phyloP scores from a whole-genome alignment of 176 grass and related monocot genomes.

The Cocos nucifera region DNA sequence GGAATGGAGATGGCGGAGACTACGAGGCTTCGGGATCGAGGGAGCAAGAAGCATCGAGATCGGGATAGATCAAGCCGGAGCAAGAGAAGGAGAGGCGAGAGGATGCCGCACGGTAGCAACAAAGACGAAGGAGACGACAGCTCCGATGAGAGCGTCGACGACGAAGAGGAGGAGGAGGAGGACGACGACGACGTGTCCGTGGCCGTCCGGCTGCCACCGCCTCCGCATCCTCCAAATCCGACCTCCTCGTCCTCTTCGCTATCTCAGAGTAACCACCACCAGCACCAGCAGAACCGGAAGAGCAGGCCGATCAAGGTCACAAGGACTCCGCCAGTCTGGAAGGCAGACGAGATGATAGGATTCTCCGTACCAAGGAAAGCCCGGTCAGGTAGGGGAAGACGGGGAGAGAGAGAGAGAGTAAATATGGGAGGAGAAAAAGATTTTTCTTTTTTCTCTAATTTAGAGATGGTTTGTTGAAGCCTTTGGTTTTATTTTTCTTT shows the following conservation, averaged over 20 bases:
- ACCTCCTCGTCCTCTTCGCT: constrained; percentile 17
- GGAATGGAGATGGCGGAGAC: constrained; percentile 8
- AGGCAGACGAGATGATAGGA: constrained; percentile 99
- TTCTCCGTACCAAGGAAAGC: constrained; percentile 87
- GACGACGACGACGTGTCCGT: constrained; percentile 52
- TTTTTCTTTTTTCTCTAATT: background rate
- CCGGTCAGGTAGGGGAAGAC: constrained; percentile 42
- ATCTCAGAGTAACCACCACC: constrained; percentile 27
- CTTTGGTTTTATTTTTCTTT: background rate
- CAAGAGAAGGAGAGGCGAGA: constrained; percentile 7
- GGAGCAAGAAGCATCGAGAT: constrained; percentile 1
- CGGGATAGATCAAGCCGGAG: constrained; percentile 6
- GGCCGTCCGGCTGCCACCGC: constrained; percentile 42
- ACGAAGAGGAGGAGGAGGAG: constrained; percentile 55
- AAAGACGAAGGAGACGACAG: constrained; percentile 53
- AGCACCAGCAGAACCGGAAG: constrained; percentile 51
- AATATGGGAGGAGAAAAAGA: too few species aligned
- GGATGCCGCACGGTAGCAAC: constrained; percentile 1
- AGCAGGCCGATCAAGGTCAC: constrained; percentile 21
- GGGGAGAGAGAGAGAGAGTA: background rate
- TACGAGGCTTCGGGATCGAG: constrained; percentile 6
- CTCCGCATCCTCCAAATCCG: constrained; percentile 36
- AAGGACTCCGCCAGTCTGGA: constrained; percentile 35
- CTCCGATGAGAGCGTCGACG: constrained; percentile 78
- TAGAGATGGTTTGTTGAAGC: constrained; percentile 4